phyloP scores from a whole-genome alignment of 129 eudicot species.

The Chrysanthemum seticuspe region DNA sequence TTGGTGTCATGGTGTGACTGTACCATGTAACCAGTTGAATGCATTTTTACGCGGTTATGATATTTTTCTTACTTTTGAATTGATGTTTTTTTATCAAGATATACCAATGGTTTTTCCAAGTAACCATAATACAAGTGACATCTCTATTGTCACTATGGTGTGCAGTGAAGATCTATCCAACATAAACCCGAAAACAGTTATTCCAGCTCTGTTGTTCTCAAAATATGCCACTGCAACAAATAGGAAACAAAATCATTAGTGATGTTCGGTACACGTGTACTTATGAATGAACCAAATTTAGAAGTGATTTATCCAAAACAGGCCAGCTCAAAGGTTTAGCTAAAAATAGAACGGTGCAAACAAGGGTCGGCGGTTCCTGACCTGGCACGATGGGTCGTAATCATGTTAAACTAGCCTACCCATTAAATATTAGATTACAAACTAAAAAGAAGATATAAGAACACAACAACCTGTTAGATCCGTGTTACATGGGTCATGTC shows the following conservation, averaged over 20 bases:
- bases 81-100: constrained; percentile 29
- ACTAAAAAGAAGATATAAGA: too few relatives aligned
- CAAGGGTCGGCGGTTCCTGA: too few relatives aligned
- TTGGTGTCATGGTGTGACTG: neutral
- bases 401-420: too few relatives aligned
- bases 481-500: too few relatives aligned
- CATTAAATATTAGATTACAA: too few relatives aligned
- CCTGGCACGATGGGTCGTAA: too few relatives aligned
- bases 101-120: constrained; percentile 80
- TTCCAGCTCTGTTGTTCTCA: constrained; percentile 87
- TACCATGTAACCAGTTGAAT: neutral
- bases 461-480: too few relatives aligned
- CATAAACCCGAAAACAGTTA: constrained; percentile 82
- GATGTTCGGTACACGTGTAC: neutral
- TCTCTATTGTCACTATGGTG: constrained; percentile 68
- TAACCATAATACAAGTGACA: constrained; percentile 82
- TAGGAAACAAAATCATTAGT: constrained; percentile 2
- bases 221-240: constrained; percentile 59
- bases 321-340: too few relatives aligned
- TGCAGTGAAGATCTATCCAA: constrained; percentile 70
- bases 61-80: neutral
- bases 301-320: neutral
- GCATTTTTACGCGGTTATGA: neutral
- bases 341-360: too few relatives aligned
- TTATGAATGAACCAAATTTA: neutral